Evolutionary conservation across 140 eudicot species (phyloP), one percentile per base, ranked within the genome.

Genomic region (Cichorium intybus): DNA sequence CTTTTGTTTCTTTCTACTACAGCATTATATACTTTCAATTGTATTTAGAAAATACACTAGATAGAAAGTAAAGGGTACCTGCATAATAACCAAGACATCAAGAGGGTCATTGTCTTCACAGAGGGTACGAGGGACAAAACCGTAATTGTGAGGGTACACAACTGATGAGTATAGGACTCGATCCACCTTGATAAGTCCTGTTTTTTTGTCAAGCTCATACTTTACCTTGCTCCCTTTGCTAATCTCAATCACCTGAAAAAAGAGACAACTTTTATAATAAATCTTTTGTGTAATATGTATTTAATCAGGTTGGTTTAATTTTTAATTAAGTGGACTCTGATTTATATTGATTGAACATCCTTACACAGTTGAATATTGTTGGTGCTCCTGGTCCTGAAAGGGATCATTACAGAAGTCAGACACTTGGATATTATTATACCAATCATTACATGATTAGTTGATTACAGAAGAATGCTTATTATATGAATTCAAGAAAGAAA

Each of bases 61-160:
- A 68, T 9, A 2, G 41, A 41, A 39, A 41, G 74, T 23, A 8
- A 71, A 37, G 41, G 39, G 62, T 69, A 73, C 89, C 86, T 83
- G 89, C 89, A 83, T 83, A 79, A 83, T 83, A 64, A 83, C 89
- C 76, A 83, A 73, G 67, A 83, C 89, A 76, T 83, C 89, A 65
- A 83, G 68, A 0, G 89, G 89, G 54, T 83, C 89, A 56, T 83
- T 83, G 71, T 83, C 89, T 78, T 83, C 89, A 56, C 89, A 83
- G 24, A 83, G 89, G 60, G 89, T 83, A 56, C 86, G 89, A 46
- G 89, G 89, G 50, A 83, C 79, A 11, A 83, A 83, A 34, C 89
- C 89, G 56, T 83, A 83, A 80, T 83, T 83, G 78, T 83, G 89
- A 26, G 89, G 89, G 74, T 83, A 83, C 49, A 83, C 89, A 1